These are phyloP conservation scores for Colletotrichum limetticola DNA, from an alignment of 2,329 filamentous ascomycete species.

Conservation along the genomic window DNA sequence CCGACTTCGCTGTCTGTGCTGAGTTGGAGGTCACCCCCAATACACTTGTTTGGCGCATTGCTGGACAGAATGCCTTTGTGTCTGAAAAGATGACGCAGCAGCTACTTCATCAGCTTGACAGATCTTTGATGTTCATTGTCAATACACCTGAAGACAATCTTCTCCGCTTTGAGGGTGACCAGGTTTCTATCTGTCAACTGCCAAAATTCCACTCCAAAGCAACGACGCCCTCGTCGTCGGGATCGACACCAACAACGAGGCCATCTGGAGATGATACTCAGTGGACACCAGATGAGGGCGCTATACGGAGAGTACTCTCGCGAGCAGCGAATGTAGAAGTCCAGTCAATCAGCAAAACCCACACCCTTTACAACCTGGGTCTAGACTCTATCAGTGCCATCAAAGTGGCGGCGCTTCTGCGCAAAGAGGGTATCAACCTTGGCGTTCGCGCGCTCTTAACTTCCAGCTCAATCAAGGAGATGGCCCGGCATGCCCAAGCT, in stretches of 20 bases:
- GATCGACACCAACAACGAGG: neutral
- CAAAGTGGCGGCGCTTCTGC: conserved; percentile 79
- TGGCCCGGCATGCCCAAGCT: conserved; percentile 55
- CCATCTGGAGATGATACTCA: conserved; percentile 9
- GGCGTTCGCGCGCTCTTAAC: conserved; percentile 78
- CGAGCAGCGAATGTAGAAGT: conserved; percentile 70
- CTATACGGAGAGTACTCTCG: conserved; percentile 60
- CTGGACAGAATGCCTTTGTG: conserved; percentile 70
- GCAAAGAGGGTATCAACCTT: conserved; percentile 69
- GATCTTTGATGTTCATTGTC: conserved; percentile 67
- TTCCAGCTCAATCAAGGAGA: conserved; percentile 71
- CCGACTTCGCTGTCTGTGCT: conserved; percentile 85
- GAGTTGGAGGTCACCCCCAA: conserved; percentile 76
- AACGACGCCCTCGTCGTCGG: neutral
- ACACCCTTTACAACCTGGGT: conserved; percentile 84
- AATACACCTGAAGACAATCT: conserved; percentile 57
- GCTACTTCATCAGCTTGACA: conserved; percentile 70
- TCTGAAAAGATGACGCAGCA: conserved; percentile 54
- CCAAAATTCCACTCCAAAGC: conserved; percentile 48
- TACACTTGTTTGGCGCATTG: conserved; percentile 75
- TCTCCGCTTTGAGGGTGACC: conserved; percentile 61
- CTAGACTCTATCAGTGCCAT: conserved; percentile 94
- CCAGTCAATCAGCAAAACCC: conserved; percentile 66
- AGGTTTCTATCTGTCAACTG: conserved; percentile 75
- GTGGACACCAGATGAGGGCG: conserved; percentile 49